Evolutionary conservation across 2,329 filamentous ascomycete genomes (phyloP), one percentile per base, ranked within the genome.

Genomic region (Trichoderma guizhouense): DNA sequence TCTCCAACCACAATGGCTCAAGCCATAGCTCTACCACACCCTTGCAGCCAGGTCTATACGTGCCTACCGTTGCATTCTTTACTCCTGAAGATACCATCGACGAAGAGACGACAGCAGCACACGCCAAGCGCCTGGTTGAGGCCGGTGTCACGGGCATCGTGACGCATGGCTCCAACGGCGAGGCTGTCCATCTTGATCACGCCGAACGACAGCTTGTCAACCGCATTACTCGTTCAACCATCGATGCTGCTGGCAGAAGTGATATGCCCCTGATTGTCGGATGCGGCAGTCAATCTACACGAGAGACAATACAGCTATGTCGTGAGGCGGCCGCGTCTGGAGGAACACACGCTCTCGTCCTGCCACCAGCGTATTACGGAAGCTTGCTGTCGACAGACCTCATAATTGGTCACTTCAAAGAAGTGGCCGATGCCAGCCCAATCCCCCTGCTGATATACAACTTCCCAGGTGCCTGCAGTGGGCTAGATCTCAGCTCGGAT

Each of bases 81-180:
- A 80, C 86, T 28, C 76, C 82, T 0, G 83, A 85, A 43, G 88
- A 90, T 77, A 84, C 86, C 5, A 79, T 90, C 63, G 88, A 91
- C 75, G 71, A 87, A n/a, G 80, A 82, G 24, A 84, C 86, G 5
- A 86, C 85, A 32, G 81, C 82, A 66, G 81, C 82, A 26, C 85
- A 87, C 72, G 89, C 89, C 32, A 82, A 88, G 26, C 87, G 89
- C 65, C 86, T 93, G 3, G 89, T 88, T 60, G 80, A 86, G 71
- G 86, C 89, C 26, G 91, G 90, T 43, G 86, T 93, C 55, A 86
- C 90, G 21, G 91, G 91, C 57, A 83, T 93, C 66, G 88, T 92
- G 24, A 89, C 89, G 4, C 91, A 92, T 79, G 91, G 91, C 51
- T 92, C 89, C 76, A 93, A 93, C 78, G 92, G 91, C 76, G 92